Base-by-base conservation (phyloP, 257 asterid genomes). In the Solanum medicagineum region DNA sequence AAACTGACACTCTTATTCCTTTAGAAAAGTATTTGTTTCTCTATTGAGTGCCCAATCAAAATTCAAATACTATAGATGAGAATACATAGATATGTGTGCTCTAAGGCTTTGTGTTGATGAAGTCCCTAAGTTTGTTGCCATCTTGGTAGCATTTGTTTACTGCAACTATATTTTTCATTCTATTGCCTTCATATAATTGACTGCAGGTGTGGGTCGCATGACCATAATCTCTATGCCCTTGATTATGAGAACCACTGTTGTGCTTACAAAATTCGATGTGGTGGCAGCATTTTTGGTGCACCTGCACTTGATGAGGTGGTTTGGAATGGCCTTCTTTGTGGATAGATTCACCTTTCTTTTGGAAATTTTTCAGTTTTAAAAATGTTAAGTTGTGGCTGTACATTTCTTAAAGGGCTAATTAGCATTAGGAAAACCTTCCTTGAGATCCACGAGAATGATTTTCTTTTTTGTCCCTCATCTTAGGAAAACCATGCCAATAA, bases 121-220 rank as follows among this genome's bases (percentile, higher is more conserved):
- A 26, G 22, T 77, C 55, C 45, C 24, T 26, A 77, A 53, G 10
- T 51, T 77, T 26, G 65, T 77, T 77, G 63, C 42, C 47, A 51
- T 53, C 49, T 16, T 77, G 83, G 8, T 77, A 62, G 57, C 14
- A 10, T 53, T 16, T 36, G 22, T 36, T 49, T 66, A 49, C 54
- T 83, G 81, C 53, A 49, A 53, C 66, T 83, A 10, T 65, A 69
- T 11, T 11, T 29, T 53, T 83, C 77, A 26, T 45, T 69, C 44
- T 54, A 29, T 47, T 49, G 19, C 62, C 7, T 45, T 24, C 20
- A 60, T 66, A 65, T 73, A 17, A 86, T 62, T 86, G 47, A 69
- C 87, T 88, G 85, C 94, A 95, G 98, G 99, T 94, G 99, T 85
- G 99, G 99, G 85, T 96, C 99, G 40, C 93, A 96, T 68, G 98